phyloP scores from a whole-genome alignment of 164 flowering plant genomes.

The Euptelea pleiosperma region DNA sequence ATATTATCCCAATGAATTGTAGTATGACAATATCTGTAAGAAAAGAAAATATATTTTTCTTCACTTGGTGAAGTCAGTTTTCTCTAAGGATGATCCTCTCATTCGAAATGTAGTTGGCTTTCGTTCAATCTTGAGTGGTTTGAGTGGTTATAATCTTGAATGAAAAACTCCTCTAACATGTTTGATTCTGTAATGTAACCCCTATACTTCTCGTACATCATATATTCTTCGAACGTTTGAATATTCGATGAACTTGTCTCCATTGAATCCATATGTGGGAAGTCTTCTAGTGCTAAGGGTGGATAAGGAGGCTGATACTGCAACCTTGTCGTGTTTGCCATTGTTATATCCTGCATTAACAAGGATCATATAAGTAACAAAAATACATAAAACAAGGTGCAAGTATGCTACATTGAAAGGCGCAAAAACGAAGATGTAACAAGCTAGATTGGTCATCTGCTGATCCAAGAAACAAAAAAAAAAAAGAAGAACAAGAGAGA shows the following conservation, averaged over 20 bases:
- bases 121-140: conserved; percentile 7
- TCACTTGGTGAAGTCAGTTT: conserved; percentile 5
- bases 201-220: conserved; percentile 44
- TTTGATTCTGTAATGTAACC: too few species aligned
- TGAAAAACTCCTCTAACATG: too few species aligned
- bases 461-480: too few species aligned
- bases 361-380: not conserved
- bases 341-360: conserved; percentile 33
- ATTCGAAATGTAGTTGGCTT: too few species aligned
- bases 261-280: conserved; percentile 43
- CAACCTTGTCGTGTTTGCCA: conserved; percentile 20
- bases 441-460: too few species aligned
- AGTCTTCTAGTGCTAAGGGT: conserved; percentile 50
- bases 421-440: too few species aligned
- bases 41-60: not conserved
- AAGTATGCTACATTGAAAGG: too few species aligned
- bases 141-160: conserved; percentile 9
- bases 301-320: conserved; percentile 30
- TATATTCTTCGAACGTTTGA: conserved; percentile 23
- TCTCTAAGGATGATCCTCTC: not conserved
- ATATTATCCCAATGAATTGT: conserved; percentile 13
- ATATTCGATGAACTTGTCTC: conserved; percentile 24
- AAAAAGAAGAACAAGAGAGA: too few species aligned
- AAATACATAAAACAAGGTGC: too few species aligned
- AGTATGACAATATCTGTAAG: conserved; percentile 11